These are phyloP conservation scores for Moricandia moricandioides DNA, from an alignment of 345 rosid genomes.

Conservation along the genomic window DNA sequence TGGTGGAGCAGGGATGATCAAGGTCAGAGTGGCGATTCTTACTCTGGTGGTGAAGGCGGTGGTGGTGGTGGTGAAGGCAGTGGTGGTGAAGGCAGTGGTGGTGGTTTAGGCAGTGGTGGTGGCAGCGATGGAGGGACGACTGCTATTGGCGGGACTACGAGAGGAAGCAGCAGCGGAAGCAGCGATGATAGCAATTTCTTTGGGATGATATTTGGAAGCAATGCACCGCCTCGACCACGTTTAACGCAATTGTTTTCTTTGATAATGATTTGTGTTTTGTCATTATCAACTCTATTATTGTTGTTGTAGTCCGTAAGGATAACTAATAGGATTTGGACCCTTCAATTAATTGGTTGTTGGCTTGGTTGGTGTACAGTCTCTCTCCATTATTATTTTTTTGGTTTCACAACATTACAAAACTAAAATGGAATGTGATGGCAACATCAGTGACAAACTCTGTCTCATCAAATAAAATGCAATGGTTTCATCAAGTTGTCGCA, in stretches of 20 bases:
- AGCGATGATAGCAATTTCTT: conserved; percentile 18
- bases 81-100: background rate
- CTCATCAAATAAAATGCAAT: conserved; percentile 17
- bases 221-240: conserved; percentile 22
- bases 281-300: conserved; percentile 35
- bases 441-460: conserved; percentile 1
- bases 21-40: conserved; percentile 29
- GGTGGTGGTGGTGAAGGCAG: background rate
- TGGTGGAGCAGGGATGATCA: conserved; percentile 29
- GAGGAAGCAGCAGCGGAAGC: conserved; percentile 22
- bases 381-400: conserved; percentile 16
- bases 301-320: conserved; percentile 31
- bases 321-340: conserved; percentile 34
- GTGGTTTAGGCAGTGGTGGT: background rate
- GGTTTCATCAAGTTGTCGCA: background rate
- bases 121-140: conserved; percentile 6
- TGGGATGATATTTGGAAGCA: conserved; percentile 35
- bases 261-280: conserved; percentile 28
- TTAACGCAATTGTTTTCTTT: conserved; percentile 26
- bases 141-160: conserved; percentile 14
- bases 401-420: background rate
- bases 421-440: conserved; percentile 6
- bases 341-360: conserved; percentile 26
- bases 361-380: conserved; percentile 18
- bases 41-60: background rate